Conservation (phyloP, 2,329 filamentous ascomycete genomes). For the Zarea fungicola region DNA sequence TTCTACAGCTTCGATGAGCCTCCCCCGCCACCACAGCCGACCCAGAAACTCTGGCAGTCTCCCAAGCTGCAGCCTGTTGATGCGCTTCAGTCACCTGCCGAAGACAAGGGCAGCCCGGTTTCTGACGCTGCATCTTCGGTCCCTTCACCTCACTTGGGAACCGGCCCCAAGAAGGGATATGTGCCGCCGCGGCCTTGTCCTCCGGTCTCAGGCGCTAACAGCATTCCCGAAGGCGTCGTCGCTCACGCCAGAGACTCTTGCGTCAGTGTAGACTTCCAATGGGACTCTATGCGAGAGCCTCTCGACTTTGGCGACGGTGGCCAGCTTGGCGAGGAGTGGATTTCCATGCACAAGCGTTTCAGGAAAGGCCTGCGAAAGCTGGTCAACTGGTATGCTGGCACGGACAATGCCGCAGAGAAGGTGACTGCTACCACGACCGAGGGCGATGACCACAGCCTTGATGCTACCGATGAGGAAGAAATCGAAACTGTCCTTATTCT, state of each 20-base stretch:
- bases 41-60: conserved; percentile 8
- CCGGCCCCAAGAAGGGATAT: conserved; percentile 48
- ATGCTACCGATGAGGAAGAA: conserved; percentile 40
- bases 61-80: conserved; percentile 7
- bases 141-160: conserved; percentile 28
- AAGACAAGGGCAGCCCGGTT: conserved; percentile 23
- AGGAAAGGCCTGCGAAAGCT: conserved; percentile 71
- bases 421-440: conserved; percentile 35
- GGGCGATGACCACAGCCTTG: conserved; percentile 25
- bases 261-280: conserved; percentile 83
- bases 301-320: conserved; percentile 85
- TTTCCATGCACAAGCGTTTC: conserved; percentile 88
- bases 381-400: conserved; percentile 73
- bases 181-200: conserved; percentile 74
- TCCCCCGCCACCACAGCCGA: conserved; percentile 18
- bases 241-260: conserved; percentile 86
- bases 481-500: conserved; percentile 77
- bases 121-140: conserved; percentile 27
- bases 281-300: conserved; percentile 82
- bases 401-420: conserved; percentile 46
- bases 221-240: conserved; percentile 83
- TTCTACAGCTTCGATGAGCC: conserved; percentile 30
- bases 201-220: conserved; percentile 71
- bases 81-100: conserved; percentile 17
- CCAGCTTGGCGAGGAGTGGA: conserved; percentile 89